phyloP scores from a whole-genome alignment of 345 rosid genomes.

The Sisymbrium irio region DNA sequence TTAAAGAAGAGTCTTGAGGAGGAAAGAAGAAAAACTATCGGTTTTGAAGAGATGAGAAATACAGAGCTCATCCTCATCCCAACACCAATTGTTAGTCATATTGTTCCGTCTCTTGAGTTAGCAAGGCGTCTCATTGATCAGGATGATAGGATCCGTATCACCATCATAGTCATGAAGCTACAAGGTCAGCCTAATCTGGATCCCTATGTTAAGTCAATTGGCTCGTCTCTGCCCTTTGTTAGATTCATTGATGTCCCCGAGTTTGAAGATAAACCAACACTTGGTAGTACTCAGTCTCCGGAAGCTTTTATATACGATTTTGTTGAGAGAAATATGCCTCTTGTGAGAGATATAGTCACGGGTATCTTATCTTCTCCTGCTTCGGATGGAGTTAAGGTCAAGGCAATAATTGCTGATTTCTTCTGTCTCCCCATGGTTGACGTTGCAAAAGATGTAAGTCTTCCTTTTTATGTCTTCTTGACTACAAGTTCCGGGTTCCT shows the following conservation, averaged over 20 bases:
- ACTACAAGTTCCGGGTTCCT: conserved; percentile 44
- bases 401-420: conserved; percentile 46
- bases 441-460: conserved; percentile 33
- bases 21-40: not conserved
- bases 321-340: conserved; percentile 19
- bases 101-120: conserved; percentile 45
- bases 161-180: conserved; percentile 28
- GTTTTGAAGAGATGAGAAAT: not conserved
- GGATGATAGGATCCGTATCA: conserved; percentile 42
- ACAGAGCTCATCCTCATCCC: conserved; percentile 36
- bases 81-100: conserved; percentile 44
- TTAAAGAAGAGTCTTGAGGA: not conserved
- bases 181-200: conserved; percentile 35
- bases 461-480: conserved; percentile 52
- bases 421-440: conserved; percentile 50
- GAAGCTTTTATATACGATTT: conserved; percentile 18
- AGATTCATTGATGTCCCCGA: conserved; percentile 31
- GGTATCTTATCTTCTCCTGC: conserved; percentile 22
- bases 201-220: conserved; percentile 26
- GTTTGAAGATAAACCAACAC: conserved; percentile 18
- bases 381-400: conserved; percentile 29
- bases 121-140: conserved; percentile 41
- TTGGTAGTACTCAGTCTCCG: conserved; percentile 16
- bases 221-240: conserved; percentile 28
- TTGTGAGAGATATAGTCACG: conserved; percentile 27